Evolutionary conservation across 495 filamentous ascomycete genomes (phyloP), one percentile per base, ranked within the genome.

Genomic region (Aspergillus sclerotiicarbonarius): DNA sequence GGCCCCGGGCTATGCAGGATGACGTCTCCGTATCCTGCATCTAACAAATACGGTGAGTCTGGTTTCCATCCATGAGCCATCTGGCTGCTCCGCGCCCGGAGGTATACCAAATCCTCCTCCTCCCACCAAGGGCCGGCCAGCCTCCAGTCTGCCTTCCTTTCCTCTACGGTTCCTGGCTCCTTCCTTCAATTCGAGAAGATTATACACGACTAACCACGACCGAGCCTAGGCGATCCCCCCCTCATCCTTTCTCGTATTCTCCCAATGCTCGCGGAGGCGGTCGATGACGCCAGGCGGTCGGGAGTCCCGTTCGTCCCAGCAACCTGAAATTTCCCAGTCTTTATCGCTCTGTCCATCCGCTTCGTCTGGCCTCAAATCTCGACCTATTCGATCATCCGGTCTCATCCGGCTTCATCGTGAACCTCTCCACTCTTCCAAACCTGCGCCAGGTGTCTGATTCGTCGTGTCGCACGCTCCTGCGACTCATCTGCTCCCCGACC

Each of bases 211-310:
- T 41, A 12, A 13, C 37, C 37, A n/a, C 37, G 1, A 41, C 37
- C 37, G 13, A 6, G 5, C 8, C 37, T 12, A 41, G 37, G n/a
- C 13, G 37, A 41, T 41, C 33, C 37, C 13, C 10, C 37, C 37
- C 37, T 12, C 13, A n/a, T 6, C 37, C 29, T 31, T 32, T 29
- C 47, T 47, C 21, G 5, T 47, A 9, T 8, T 47, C 44, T 18
- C 16, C 21, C 44, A 21, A 21, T 47, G 44, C 25, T 50, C 47
- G 16, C 29, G 25, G 47, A 50, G 47, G 52, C 33, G 49, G 51
- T 41, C 18, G 57, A 64, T 65, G 62, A 70, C 65, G 64, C 62
- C 62, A 72, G 68, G 70, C 70, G 70, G 70, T 71, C 67, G 64
- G 64, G 54, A 53, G 55, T 47, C 21, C 53, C 63, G 57, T 33